These are phyloP conservation scores for Rhizopogon vulgaris DNA, from an alignment of 768 basidiomycete species.

Conservation along the genomic window DNA sequence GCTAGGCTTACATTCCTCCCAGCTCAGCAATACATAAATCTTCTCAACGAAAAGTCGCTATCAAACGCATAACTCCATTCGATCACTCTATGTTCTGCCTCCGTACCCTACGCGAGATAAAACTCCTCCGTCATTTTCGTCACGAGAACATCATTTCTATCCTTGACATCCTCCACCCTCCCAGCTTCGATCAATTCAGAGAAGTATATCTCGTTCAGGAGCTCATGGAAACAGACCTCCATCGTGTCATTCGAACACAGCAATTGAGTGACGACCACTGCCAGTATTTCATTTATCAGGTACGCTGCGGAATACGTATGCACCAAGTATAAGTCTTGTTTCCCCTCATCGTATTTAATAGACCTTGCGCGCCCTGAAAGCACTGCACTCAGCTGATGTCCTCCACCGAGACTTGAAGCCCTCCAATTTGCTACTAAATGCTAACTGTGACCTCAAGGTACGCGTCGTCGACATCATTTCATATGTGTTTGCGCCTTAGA, in stretches of 20 bases:
- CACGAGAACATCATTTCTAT: conserved; percentile 93
- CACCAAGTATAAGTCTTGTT: not conserved
- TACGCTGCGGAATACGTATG: conserved; percentile 19
- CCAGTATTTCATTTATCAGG: conserved; percentile 98
- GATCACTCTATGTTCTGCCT: conserved; percentile 93
- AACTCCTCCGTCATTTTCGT: conserved; percentile 82
- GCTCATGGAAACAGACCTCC: conserved; percentile 89
- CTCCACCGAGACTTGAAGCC: conserved; percentile 96
- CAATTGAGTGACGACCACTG: conserved; percentile 91
- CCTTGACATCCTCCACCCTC: conserved; percentile 86
- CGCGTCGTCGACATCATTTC: conserved; percentile 9
- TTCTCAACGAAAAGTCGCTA: conserved; percentile 82
- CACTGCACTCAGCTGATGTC: conserved; percentile 91
- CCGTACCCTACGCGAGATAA: conserved; percentile 81
- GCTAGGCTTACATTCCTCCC: conserved; percentile 8
- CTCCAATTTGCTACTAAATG: conserved; percentile 90
- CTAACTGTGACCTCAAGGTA: conserved; percentile 94
- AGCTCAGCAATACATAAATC: conserved; percentile 75
- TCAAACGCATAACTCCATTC: conserved; percentile 94
- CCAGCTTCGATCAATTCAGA: conserved; percentile 68
- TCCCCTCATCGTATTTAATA: conserved; percentile 21
- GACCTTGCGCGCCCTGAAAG: conserved; percentile 91
- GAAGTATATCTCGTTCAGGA: conserved; percentile 79
- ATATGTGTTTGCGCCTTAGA: conserved; percentile 1
- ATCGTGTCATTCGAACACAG: conserved; percentile 94